These are phyloP conservation scores for Perkinsus chesapeaki DNA, from an alignment of 169 alveolate species.

Conservation along the genomic window DNA sequence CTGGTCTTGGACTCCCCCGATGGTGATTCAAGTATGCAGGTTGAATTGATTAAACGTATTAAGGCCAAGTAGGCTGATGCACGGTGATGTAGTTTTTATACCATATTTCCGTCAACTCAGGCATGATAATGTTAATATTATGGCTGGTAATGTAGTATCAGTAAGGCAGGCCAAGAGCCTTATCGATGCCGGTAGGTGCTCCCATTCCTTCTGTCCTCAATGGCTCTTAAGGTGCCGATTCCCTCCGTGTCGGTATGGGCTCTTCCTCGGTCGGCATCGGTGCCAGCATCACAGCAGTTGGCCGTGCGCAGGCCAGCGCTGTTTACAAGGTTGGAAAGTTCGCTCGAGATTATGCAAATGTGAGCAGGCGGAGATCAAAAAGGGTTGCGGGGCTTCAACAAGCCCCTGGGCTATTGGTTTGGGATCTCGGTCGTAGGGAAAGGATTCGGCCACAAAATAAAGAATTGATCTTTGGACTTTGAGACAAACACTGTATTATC, in stretches of 20 bases:
- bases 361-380: too few species aligned
- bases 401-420: too few species aligned
- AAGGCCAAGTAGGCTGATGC: conserved; percentile 56
- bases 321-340: conserved; percentile 60
- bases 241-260: conserved; percentile 79
- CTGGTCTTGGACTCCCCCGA: conserved; percentile 84
- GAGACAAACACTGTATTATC: too few species aligned
- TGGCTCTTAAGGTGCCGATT: conserved; percentile 52
- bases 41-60: conserved; percentile 70
- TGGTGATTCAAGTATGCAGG: conserved; percentile 79
- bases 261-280: conserved; percentile 73
- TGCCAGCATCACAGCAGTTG: conserved; percentile 59
- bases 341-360: conserved; percentile 47
- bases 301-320: conserved; percentile 71
- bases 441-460: too few species aligned
- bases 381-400: too few species aligned
- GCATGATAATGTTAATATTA: conserved; percentile 27
- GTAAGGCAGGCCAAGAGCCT: conserved; percentile 60
- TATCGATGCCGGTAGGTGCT: conserved; percentile 51
- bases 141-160: conserved; percentile 79
- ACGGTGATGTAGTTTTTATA: conserved; percentile 26
- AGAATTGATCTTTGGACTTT: too few species aligned
- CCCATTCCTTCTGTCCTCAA: neutral
- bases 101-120: neutral
- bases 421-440: too few species aligned